These are phyloP conservation scores for Cunninghamia lanceolata DNA, from an alignment of 75 land plant genomes.

Conservation along the genomic window DNA sequence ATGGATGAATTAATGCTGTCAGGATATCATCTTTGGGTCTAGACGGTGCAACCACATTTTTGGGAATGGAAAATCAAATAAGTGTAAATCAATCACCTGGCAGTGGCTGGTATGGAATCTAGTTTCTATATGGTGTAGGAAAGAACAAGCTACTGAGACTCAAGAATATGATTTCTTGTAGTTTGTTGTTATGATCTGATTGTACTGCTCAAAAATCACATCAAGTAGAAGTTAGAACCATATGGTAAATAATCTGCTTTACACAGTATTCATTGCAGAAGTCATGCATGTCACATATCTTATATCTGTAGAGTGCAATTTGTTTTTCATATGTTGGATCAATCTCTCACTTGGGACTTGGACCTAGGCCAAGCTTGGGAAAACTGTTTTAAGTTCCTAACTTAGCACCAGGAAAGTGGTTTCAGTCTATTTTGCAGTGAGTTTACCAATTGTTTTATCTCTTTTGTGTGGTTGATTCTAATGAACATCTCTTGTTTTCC, in stretches of 20 bases:
- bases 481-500: background rate
- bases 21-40: background rate
- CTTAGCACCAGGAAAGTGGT: background rate
- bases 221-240: background rate
- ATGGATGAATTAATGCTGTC: no score
- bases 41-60: background rate
- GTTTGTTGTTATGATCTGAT: background rate
- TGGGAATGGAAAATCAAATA: background rate
- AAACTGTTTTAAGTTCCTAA: slow-evolving; percentile 1
- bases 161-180: background rate
- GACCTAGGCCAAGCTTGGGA: background rate
- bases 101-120: background rate
- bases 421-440: background rate
- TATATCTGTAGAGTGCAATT: background rate
- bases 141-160: background rate
- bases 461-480: background rate
- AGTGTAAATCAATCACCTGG: background rate
- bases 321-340: background rate
- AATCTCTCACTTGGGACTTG: background rate
- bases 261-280: background rate
- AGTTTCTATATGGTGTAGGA: background rate
- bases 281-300: background rate
- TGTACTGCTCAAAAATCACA: background rate
- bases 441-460: background rate
- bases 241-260: background rate